Evolutionary conservation across 257 asterid genomes (phyloP).

Genomic region (Coffea canephora): DNA sequence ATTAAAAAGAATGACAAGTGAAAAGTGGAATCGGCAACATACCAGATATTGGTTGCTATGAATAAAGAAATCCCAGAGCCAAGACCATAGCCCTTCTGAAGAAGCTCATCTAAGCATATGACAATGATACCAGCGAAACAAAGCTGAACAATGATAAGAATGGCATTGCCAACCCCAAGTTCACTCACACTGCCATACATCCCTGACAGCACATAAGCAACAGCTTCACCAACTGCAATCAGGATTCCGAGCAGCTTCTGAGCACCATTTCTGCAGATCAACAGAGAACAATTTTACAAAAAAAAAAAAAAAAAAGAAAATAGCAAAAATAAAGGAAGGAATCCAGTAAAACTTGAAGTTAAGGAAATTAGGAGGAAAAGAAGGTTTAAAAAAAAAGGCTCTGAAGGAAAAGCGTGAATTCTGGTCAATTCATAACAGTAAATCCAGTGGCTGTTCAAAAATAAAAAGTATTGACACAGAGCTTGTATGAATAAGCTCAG

Average conservation of each 20-base stretch:
- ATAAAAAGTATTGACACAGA: too few species aligned
- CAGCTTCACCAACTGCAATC: conserved; percentile 83
- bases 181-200: conserved; percentile 82
- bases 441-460: too few species aligned
- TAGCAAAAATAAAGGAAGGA: not conserved
- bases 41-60: conserved; percentile 86
- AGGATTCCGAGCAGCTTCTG: conserved; percentile 76
- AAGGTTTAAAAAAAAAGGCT: too few species aligned
- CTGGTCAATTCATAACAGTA: too few species aligned
- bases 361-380: not conserved
- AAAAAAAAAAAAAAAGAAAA: too few species aligned
- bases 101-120: conserved; percentile 77
- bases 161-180: conserved; percentile 83
- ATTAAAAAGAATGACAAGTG: not conserved
- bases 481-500: too few species aligned
- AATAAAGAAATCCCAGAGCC: conserved; percentile 87
- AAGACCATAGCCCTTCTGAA: conserved; percentile 80
- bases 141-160: conserved; percentile 74
- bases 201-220: conserved; percentile 82
- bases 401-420: too few species aligned
- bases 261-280: conserved; percentile 62
- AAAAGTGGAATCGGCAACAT: conserved; percentile 16
- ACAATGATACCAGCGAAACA: conserved; percentile 86
- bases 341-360: not conserved
- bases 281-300: not conserved